Evolutionary conservation across 2,329 filamentous ascomycete species (phyloP), one percentile per base, ranked within the genome.

Genomic region (Talaromyces albobiverticillius): DNA sequence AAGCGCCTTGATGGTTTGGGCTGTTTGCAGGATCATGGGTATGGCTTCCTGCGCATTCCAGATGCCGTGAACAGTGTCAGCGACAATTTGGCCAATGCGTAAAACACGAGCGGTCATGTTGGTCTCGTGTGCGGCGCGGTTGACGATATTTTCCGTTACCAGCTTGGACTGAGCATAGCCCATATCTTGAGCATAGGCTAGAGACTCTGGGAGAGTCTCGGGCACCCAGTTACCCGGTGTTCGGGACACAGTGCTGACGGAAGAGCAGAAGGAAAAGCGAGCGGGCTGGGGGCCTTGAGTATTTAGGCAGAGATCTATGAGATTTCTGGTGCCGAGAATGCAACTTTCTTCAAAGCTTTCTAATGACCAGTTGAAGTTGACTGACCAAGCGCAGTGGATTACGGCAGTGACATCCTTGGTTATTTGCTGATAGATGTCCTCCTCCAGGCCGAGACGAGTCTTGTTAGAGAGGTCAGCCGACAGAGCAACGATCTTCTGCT

Each of bases 321-420:
- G 59, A 57, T 82, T 76, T 11, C 67, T 68, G 10, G 81, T 67
- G 26, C 74, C 77, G 3, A 71, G 67, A 29, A 85, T 77, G 58
- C 79, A 78, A n/a, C 29, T 31, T 31, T 73, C 72, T 46, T 76
- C 76, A 60, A 86, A 86, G 55, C 77, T 81, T 34, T 67, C 68
- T 1, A 87, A 70, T 4, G 77, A 75, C 49, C 83, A 71, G 22
- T 77, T 79, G 71, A 87, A 86, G 66, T 86, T 86, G 16, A 87
- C 84, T 2, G 79, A 75, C 84, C 84, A 87, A 22, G 83, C 83
- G 7, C 83, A 74, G 64, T 87, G 84, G 54, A 88, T 77, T n/a
- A 89, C 72, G 2, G 76, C 65, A 1, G 79, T 80, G 2, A 75
- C 68, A 53, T 78, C 69, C 3, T 58, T 57, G 0, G 71, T 69